phyloP scores from a whole-genome alignment of 805 yeast genomes.

The Kazachstania psychrophila region DNA sequence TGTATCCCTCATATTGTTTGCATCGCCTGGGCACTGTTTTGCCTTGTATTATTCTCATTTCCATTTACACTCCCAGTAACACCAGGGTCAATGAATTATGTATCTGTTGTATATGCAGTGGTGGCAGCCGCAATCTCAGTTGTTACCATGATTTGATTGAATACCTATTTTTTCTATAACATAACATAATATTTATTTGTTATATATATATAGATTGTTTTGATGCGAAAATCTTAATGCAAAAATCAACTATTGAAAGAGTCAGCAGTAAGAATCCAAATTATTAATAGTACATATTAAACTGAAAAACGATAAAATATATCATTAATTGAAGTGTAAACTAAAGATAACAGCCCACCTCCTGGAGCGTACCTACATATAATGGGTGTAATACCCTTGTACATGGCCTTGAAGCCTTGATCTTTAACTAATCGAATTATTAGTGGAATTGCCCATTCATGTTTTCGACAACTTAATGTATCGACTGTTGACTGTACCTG shows the following conservation, averaged over 20 bases:
- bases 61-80: constrained; percentile 47
- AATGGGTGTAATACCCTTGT: constrained; percentile 93
- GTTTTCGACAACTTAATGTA: constrained; percentile 72
- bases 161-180: too few relatives aligned
- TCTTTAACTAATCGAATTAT: constrained; percentile 58
- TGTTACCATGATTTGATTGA: too few relatives aligned
- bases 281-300: too few relatives aligned
- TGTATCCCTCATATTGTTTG: constrained; percentile 32
- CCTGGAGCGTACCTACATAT: constrained; percentile 96
- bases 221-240: too few relatives aligned
- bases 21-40: constrained; percentile 40
- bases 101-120: constrained; percentile 37
- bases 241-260: too few relatives aligned
- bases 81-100: constrained; percentile 47
- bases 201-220: too few relatives aligned
- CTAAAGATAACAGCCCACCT: constrained; percentile 92
- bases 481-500: constrained; percentile 70
- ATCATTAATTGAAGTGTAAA: constrained; percentile 47
- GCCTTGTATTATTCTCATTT: constrained; percentile 41
- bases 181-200: too few relatives aligned
- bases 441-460: constrained; percentile 82
- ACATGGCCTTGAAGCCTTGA: constrained; percentile 83
- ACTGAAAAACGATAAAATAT: background rate
- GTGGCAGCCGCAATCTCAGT: constrained; percentile 1
- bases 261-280: too few relatives aligned